Conservation (phyloP, 805 yeast genomes). For the Sungouiozyma ichnusensis region DNA sequence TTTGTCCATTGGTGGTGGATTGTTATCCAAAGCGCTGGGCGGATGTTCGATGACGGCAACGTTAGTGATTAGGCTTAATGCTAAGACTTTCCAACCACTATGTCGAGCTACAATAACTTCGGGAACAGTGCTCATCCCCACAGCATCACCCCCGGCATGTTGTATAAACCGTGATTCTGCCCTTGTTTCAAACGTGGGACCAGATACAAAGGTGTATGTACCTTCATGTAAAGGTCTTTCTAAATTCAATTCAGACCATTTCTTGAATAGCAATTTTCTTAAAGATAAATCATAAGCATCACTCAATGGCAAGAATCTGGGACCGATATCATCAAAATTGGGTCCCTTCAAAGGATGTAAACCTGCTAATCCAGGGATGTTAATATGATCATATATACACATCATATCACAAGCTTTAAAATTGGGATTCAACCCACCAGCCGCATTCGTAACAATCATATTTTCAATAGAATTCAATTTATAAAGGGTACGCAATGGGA, state of each 20-base stretch:
- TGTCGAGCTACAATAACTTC: constrained; percentile 92
- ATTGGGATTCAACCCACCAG: constrained; percentile 70
- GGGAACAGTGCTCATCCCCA: constrained; percentile 97
- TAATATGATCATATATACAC: constrained; percentile 83
- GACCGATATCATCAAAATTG: constrained; percentile 69
- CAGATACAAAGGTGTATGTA: constrained; percentile 71
- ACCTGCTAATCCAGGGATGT: constrained; percentile 86
- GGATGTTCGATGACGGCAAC: constrained; percentile 64
- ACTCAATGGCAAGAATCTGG: constrained; percentile 76
- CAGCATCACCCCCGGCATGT: constrained; percentile 79
- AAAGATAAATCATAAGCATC: constrained; percentile 80
- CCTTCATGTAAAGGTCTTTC: constrained; percentile 73
- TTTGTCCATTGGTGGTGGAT: constrained; percentile 42
- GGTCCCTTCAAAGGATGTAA: constrained; percentile 81
- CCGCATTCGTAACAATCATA: constrained; percentile 87
- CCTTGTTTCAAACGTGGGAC: constrained; percentile 89
- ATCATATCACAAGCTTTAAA: constrained; percentile 81
- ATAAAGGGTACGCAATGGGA: constrained; percentile 72
- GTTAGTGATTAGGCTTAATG: constrained; percentile 79
- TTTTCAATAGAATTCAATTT: constrained; percentile 44
- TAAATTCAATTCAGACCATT: constrained; percentile 40
- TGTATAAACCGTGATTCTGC: constrained; percentile 79
- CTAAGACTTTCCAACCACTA: constrained; percentile 70
- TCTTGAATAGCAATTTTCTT: constrained; percentile 48
- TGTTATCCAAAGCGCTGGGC: constrained; percentile 49